A percentile compares a stretch with the other conserved stretches of the same genome.
Evolutionary conservation across 768 basidiomycete species (phyloP).

Genomic region (Mycena floridula): DNA sequence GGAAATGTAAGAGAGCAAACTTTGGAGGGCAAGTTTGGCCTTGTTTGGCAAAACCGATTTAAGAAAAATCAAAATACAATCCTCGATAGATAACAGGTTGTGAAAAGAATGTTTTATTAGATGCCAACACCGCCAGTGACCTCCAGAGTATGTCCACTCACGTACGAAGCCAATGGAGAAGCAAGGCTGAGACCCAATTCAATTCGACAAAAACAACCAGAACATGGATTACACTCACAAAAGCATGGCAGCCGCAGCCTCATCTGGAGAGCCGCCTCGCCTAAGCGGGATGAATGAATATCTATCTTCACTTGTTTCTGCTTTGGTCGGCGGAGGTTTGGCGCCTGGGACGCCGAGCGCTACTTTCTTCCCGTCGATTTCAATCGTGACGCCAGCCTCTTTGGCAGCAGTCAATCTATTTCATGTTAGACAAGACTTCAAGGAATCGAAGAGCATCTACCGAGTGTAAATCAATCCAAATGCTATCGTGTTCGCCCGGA

Average conservation of each 20-base stretch:
- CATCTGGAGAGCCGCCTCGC: slow-evolving; percentile 63
- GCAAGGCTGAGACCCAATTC: slow-evolving; percentile 44
- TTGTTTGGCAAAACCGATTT: no score
- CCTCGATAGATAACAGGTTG: no score
- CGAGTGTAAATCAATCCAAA: slow-evolving; percentile 76
- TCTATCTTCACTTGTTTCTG: slow-evolving; percentile 21
- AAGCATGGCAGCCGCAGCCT: slow-evolving; percentile 68
- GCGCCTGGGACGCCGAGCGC: slow-evolving; percentile 72
- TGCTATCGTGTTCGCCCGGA: slow-evolving; percentile 78
- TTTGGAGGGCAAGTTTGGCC: no score
- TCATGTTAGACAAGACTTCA: neutral
- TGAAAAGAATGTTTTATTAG: no score
- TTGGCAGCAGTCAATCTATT: slow-evolving; percentile 71
- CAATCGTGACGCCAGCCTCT: slow-evolving; percentile 68
- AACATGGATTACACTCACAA: slow-evolving; percentile 47
- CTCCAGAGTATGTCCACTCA: slow-evolving; percentile 79
- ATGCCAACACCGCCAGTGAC: slow-evolving; percentile 81
- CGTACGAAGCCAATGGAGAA: slow-evolving; percentile 74
- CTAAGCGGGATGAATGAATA: slow-evolving; percentile 55
- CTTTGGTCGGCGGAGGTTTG: slow-evolving; percentile 25
- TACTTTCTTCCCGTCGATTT: slow-evolving; percentile 80
- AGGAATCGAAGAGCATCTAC: slow-evolving; percentile 24
- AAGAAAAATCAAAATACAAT: no score
- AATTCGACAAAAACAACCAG: slow-evolving; percentile 4
- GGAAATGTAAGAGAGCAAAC: no score